A percentile compares a stretch with the other conserved stretches of the same genome.
Evolutionary conservation across 2,329 filamentous ascomycete species (phyloP).

Genomic region (Cercospora nicotianae): DNA sequence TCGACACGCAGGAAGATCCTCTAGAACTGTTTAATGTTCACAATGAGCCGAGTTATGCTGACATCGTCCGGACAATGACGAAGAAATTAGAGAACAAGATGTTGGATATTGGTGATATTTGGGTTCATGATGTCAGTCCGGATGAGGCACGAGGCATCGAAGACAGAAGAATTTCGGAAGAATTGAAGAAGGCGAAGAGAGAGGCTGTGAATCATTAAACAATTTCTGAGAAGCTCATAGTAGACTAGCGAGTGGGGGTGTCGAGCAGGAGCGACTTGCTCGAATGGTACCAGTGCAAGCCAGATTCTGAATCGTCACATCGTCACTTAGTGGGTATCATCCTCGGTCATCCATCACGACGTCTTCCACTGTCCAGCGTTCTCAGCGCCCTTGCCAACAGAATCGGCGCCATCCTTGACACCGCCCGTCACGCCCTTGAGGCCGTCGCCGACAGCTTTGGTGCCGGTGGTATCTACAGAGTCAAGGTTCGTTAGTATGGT

Average conservation of each 20-base stretch:
- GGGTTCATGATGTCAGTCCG: not conserved
- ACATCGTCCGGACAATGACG: not conserved
- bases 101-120: not conserved
- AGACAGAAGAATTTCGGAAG: not conserved
- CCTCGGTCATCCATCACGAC: conserved; percentile 3
- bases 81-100: not conserved
- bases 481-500: not conserved
- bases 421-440: conserved; percentile 46
- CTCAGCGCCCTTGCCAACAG: conserved; percentile 48
- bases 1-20: not conserved
- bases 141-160: not conserved
- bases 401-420: conserved; percentile 47
- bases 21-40: not conserved
- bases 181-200: not conserved
- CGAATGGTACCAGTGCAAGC: not conserved
- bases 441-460: conserved; percentile 46
- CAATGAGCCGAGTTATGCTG: not conserved
- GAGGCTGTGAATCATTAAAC: not conserved
- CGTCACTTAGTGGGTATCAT: not conserved
- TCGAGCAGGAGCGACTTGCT: not conserved
- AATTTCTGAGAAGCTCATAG: not conserved
- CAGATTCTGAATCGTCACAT: not conserved
- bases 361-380: conserved; percentile 50
- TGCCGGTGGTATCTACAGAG: conserved; percentile 43
- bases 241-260: not conserved